Conservation (phyloP, 2,329 filamentous ascomycete genomes). For the Epicoccum nigrum region DNA sequence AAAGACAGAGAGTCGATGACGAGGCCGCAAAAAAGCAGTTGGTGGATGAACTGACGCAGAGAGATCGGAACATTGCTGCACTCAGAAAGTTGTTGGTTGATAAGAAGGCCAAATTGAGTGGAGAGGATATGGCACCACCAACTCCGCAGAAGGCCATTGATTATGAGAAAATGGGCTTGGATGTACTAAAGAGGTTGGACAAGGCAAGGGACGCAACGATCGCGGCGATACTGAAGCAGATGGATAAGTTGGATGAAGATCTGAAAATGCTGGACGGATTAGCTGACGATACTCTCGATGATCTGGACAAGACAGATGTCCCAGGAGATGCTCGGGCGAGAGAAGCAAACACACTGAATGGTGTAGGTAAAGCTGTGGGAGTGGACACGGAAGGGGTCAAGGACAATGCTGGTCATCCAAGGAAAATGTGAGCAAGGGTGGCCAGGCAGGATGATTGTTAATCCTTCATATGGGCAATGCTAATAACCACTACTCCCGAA, state of each 20-base stretch:
- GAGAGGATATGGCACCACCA: slow-evolving; percentile 27
- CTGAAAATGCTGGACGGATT: slow-evolving; percentile 34
- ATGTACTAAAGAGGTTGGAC: slow-evolving; percentile 51
- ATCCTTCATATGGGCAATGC: too few relatives aligned
- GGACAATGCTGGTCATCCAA: too few relatives aligned
- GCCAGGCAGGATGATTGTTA: too few relatives aligned
- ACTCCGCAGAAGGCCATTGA: slow-evolving; percentile 45
- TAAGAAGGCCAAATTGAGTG: slow-evolving; percentile 46
- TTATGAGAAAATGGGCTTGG: slow-evolving; percentile 52
- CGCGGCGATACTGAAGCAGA: slow-evolving; percentile 58
- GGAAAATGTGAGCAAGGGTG: too few relatives aligned
- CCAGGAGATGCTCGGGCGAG: not conserved
- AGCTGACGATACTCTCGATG: slow-evolving; percentile 28
- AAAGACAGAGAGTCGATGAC: slow-evolving; percentile 47
- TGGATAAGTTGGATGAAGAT: slow-evolving; percentile 57
- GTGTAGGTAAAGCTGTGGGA: not conserved
- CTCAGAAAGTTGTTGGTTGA: slow-evolving; percentile 54
- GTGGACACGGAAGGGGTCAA: not conserved
- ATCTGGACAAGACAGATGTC: slow-evolving; percentile 10
- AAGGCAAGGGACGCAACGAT: slow-evolving; percentile 61
- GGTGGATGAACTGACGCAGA: slow-evolving; percentile 41
- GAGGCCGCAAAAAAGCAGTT: slow-evolving; percentile 48
- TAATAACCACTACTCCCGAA: too few relatives aligned
- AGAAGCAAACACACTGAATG: not conserved
- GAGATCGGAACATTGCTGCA: slow-evolving; percentile 57